Conservation (phyloP, 139 green algal genomes). For the Chlamydomonas incerta region DNA sequence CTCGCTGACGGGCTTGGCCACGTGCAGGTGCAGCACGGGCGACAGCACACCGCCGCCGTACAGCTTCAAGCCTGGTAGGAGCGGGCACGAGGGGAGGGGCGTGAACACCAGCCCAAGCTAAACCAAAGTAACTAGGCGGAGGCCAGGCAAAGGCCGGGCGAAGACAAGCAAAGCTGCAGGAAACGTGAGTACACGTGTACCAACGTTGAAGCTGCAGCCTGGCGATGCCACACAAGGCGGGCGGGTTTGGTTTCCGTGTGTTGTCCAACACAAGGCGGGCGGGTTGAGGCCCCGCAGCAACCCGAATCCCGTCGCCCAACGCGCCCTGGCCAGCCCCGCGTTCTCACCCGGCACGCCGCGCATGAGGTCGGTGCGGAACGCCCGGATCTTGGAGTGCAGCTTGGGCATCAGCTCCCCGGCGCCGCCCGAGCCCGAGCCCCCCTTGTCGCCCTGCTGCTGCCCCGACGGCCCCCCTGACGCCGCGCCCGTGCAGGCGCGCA, state of each 20-base stretch:
- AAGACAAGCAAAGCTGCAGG: too few species aligned
- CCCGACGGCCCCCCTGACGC: not conserved
- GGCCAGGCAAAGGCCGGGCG: too few species aligned
- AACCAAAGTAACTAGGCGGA: too few species aligned
- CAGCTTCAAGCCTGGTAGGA: constrained; percentile 58
- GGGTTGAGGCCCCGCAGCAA: too few species aligned
- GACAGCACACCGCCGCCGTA: constrained; percentile 46
- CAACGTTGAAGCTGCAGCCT: too few species aligned
- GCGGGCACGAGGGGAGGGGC: not conserved
- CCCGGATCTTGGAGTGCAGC: constrained; percentile 47
- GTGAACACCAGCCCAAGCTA: too few species aligned
- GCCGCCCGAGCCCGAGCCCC: not conserved
- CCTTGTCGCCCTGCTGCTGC: not conserved
- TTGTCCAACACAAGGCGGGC: too few species aligned
- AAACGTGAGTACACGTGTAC: too few species aligned
- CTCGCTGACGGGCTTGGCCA: constrained; percentile 43
- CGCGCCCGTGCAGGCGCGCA: not conserved
- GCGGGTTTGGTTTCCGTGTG: too few species aligned
- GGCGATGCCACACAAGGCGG: too few species aligned
- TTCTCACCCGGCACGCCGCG: constrained; percentile 54
- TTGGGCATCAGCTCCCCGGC: constrained; percentile 30
- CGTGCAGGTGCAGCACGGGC: constrained; percentile 73
- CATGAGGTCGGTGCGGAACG: constrained; percentile 58
- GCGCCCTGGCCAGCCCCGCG: too few species aligned
- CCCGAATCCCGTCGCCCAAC: too few species aligned